Conservation (phyloP, 331 rosid genomes). For the Pyracantha coccinea region DNA sequence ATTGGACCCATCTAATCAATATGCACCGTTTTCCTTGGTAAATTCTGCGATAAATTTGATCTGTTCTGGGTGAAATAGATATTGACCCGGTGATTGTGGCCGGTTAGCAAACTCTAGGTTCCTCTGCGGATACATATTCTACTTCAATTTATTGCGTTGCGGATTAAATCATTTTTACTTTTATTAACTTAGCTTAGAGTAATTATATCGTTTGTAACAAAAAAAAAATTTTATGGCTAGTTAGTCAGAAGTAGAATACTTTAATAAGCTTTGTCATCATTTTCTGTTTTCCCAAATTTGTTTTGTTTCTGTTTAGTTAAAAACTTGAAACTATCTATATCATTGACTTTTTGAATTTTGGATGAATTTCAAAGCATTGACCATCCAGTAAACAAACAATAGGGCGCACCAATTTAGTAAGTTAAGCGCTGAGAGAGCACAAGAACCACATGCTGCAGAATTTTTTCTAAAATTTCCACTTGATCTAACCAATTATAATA, state of each 20-base stretch:
- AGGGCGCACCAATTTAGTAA: not conserved
- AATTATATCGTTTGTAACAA: not conserved
- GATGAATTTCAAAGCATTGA: not conserved
- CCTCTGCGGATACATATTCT: too few species aligned
- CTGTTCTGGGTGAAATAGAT: not conserved
- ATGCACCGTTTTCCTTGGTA: not conserved
- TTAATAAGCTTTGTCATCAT: too few species aligned
- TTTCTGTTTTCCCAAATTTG: too few species aligned
- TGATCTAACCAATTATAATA: not conserved
- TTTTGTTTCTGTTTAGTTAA: not conserved
- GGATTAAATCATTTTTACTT: fast-evolving
- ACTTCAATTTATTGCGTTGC: too few species aligned
- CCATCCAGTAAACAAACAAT: not conserved
- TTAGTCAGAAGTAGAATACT: too few species aligned
- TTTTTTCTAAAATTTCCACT: not conserved
- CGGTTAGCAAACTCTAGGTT: too few species aligned
- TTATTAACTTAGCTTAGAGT: not conserved
- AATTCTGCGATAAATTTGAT: not conserved
- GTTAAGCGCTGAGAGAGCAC: not conserved
- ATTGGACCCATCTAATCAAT: conserved; percentile 9
- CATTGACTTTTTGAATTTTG: not conserved
- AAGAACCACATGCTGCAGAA: conserved; percentile 7
- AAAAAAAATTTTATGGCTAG: not conserved
- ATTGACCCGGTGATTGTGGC: not conserved
- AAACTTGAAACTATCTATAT: not conserved